Conservation (phyloP, 305 asterid species). For the Fraxinus xanthoxyloides region DNA sequence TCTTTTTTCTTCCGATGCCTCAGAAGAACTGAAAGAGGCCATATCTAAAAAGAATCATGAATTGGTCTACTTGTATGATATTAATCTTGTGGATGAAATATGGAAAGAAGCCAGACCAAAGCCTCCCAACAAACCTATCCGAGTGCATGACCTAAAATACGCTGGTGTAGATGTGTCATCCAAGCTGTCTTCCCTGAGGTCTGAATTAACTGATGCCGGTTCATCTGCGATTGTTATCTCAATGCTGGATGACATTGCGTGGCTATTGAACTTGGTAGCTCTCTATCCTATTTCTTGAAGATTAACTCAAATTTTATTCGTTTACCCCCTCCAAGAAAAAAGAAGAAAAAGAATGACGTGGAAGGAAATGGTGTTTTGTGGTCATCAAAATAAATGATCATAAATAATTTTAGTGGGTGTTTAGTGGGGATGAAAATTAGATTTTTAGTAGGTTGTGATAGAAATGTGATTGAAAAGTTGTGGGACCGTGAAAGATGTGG, state of each 20-base stretch:
- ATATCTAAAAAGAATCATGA: slow-evolving; percentile 71
- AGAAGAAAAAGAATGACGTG: neutral
- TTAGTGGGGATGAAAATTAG: no score
- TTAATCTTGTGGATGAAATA: slow-evolving; percentile 91
- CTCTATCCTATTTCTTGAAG: slow-evolving; percentile 13
- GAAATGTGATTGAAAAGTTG: no score
- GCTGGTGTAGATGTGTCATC: slow-evolving; percentile 84
- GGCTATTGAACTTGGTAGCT: slow-evolving; percentile 95
- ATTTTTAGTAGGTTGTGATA: no score
- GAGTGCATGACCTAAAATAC: slow-evolving; percentile 81
- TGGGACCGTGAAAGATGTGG: no score
- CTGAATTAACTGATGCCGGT: slow-evolving; percentile 68
- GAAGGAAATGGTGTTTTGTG: neutral
- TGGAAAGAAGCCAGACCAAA: slow-evolving; percentile 86
- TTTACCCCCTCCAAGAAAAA: neutral
- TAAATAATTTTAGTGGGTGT: neutral
- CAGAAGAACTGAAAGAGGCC: slow-evolving; percentile 83
- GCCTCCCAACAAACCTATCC: slow-evolving; percentile 62
- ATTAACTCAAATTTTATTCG: slow-evolving; percentile 3
- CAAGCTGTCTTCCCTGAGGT: slow-evolving; percentile 76
- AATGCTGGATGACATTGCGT: slow-evolving; percentile 95
- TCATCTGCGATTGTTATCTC: slow-evolving; percentile 86
- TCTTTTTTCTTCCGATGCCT: slow-evolving; percentile 92
- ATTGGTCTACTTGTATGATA: slow-evolving; percentile 75
- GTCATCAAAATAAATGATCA: neutral